These are phyloP conservation scores for Bonia amplexicaulis DNA, from an alignment of 176 grass and related monocot genomes.

Conservation along the genomic window DNA sequence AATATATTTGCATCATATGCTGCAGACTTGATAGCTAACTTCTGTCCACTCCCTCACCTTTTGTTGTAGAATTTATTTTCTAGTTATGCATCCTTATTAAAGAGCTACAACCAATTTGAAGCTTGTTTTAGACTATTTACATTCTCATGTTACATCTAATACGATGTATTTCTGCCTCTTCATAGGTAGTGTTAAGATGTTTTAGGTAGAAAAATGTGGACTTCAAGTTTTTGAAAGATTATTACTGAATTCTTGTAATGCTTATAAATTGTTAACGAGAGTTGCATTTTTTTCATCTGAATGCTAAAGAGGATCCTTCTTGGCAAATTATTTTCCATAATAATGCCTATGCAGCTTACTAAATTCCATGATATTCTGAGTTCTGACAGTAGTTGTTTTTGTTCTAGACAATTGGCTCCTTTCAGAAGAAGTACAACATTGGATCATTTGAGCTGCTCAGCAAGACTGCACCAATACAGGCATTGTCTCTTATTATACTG, in stretches of 20 bases:
- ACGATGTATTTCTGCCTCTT: not conserved
- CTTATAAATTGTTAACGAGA: not conserved
- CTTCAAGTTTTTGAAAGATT: not conserved
- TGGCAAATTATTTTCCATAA: not conserved
- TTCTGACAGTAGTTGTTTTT: conserved; percentile 11
- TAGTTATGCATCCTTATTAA: not conserved
- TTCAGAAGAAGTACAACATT: conserved; percentile 96
- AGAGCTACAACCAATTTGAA: not conserved
- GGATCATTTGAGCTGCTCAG: conserved; percentile 91
- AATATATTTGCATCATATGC: not conserved
- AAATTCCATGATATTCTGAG: not conserved
- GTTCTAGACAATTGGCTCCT: conserved; percentile 83
- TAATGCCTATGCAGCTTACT: not conserved
- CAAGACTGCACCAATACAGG: conserved; percentile 87
- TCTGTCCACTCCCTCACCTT: not conserved
- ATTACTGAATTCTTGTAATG: not conserved
- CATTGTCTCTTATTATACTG: conserved; percentile 71
- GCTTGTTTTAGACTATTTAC: not conserved
- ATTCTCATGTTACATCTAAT: not conserved
- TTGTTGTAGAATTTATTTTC: not conserved
- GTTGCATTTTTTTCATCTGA: not conserved
- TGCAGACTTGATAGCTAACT: not conserved
- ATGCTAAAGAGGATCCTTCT: not conserved
- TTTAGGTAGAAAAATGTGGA: not conserved
- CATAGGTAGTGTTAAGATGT: not conserved